Conservation (phyloP, 441 rosid species). For the Gossypium davidsonii region DNA sequence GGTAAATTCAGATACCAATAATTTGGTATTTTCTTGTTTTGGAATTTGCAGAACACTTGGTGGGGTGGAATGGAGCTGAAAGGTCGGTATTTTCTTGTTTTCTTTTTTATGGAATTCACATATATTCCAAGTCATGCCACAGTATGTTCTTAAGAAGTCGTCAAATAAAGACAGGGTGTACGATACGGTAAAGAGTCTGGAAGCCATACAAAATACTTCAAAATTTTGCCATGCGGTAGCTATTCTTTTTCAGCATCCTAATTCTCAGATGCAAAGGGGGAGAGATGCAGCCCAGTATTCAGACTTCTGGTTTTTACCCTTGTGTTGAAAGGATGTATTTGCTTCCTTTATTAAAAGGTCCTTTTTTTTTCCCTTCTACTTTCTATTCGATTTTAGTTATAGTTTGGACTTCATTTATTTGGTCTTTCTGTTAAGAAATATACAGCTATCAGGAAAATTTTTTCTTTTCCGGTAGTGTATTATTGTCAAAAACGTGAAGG, state of each 20-base stretch:
- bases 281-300: slow-evolving; percentile 1
- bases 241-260: slow-evolving; percentile 5
- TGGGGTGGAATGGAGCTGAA: slow-evolving; percentile 27
- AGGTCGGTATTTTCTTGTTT: slow-evolving; percentile 1
- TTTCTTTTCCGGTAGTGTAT: too few relatives aligned
- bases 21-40: neutral
- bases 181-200: slow-evolving; percentile 12
- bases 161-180: slow-evolving; percentile 12
- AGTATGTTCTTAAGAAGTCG: neutral
- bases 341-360: too few relatives aligned
- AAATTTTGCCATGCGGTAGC: neutral
- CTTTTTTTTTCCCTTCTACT: too few relatives aligned
- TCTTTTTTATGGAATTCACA: neutral
- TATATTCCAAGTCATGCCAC: slow-evolving; percentile 6
- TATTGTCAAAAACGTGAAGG: too few relatives aligned
- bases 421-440: too few relatives aligned
- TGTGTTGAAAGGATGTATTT: too few relatives aligned
- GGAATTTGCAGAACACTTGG: slow-evolving; percentile 24
- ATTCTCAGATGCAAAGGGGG: slow-evolving; percentile 3
- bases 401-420: too few relatives aligned
- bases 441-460: too few relatives aligned
- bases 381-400: too few relatives aligned
- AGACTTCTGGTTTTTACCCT: neutral
- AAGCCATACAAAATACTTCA: slow-evolving; percentile 12
- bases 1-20: neutral